Percentiles rank a stretch among this genome's conserved stretches.
These are phyloP conservation scores for Nymphaea colorata DNA, from an alignment of 164 flowering plant genomes.

Conservation along the genomic window DNA sequence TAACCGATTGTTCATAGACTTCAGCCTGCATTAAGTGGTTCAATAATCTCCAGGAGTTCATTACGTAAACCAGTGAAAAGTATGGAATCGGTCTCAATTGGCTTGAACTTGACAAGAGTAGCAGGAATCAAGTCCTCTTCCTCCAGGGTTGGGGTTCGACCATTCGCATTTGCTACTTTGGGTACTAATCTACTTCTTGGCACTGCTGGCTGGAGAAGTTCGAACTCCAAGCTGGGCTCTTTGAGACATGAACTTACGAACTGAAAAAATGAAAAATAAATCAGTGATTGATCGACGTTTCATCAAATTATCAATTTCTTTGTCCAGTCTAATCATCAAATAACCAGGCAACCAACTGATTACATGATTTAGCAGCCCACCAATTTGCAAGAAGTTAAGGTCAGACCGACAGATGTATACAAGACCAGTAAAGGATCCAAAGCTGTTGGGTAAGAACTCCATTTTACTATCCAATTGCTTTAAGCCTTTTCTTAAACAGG, in stretches of 20 bases:
- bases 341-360: too few species aligned
- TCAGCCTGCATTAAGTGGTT: slow-evolving; percentile 31
- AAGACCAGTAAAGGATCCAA: neutral
- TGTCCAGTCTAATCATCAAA: neutral
- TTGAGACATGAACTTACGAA: slow-evolving; percentile 77
- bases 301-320: neutral
- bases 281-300: neutral
- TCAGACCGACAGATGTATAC: neutral
- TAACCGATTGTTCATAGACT: neutral
- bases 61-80: slow-evolving; percentile 79
- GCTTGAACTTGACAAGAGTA: slow-evolving; percentile 80
- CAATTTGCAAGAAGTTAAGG: neutral
- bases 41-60: slow-evolving; percentile 70
- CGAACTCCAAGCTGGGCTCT: slow-evolving; percentile 71
- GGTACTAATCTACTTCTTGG: slow-evolving; percentile 67
- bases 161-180: slow-evolving; percentile 33
- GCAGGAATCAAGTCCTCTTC: slow-evolving; percentile 90
- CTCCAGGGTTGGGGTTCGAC: slow-evolving; percentile 39
- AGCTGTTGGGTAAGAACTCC: too few species aligned
- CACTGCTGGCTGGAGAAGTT: slow-evolving; percentile 57
- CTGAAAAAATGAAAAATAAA: slow-evolving; percentile 21
- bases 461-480: neutral
- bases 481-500: neutral
- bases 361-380: neutral
- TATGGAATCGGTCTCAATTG: slow-evolving; percentile 63